Evolutionary conservation across 2,329 filamentous ascomycete genomes (phyloP).

Genomic region (Colletotrichum kahawae): DNA sequence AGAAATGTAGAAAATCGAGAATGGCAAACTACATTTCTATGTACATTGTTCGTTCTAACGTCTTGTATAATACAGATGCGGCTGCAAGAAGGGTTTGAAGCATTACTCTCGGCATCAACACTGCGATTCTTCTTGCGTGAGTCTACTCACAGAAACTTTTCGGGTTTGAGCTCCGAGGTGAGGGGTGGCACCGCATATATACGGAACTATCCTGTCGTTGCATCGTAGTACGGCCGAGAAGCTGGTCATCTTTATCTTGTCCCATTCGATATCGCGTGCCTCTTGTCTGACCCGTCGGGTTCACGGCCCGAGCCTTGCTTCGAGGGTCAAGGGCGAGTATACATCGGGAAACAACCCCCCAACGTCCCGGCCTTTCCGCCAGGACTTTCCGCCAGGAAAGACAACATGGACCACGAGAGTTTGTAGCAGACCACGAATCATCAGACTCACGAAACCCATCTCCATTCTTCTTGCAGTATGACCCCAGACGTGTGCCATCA

Average conservation of each 20-base stretch:
- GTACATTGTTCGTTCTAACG: too few relatives aligned
- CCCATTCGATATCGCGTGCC: not conserved
- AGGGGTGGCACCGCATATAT: not conserved
- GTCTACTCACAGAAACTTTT: not conserved
- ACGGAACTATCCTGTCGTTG: not conserved
- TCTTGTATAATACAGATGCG: too few relatives aligned
- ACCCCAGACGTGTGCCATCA: constrained; percentile 36
- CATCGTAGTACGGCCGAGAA: not conserved
- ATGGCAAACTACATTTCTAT: too few relatives aligned
- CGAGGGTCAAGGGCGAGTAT: not conserved
- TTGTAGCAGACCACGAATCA: not conserved
- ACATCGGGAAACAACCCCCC: rapidly evolving
- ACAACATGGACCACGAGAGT: not conserved
- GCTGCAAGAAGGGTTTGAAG: too few relatives aligned
- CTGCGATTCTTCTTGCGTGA: not conserved
- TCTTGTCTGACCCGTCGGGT: rapidly evolving
- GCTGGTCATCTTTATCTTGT: not conserved
- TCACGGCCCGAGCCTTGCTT: not conserved
- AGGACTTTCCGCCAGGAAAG: not conserved
- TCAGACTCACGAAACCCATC: not conserved
- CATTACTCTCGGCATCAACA: too few relatives aligned
- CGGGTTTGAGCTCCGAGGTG: not conserved
- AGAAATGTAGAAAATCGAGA: too few relatives aligned
- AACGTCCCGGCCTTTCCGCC: not conserved
- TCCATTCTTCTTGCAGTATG: constrained; percentile 27